Conservation (phyloP, 306 rosid species). For the Lathyrus oleraceus region DNA sequence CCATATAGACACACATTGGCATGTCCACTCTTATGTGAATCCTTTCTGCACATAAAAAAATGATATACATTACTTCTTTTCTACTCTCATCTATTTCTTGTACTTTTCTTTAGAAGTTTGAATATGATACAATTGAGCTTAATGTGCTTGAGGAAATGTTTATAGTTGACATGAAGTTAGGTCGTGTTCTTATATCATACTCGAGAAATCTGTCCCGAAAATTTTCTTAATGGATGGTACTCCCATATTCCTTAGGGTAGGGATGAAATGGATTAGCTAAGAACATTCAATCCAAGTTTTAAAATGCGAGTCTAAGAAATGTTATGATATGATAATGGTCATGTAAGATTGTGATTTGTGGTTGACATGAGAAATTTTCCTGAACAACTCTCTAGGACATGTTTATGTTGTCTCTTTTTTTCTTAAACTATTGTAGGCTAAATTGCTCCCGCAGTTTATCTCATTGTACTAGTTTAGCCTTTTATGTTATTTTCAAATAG, state of each 20-base stretch:
- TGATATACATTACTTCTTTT: background rate
- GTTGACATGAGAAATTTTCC: background rate
- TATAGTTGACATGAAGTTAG: background rate
- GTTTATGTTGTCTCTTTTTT: background rate
- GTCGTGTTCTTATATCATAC: background rate
- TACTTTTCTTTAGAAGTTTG: background rate
- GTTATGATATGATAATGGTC: background rate
- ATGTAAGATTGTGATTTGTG: constrained; percentile 7
- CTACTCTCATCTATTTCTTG: background rate
- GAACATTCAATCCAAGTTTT: background rate
- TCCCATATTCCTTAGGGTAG: background rate
- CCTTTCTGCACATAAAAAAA: constrained; percentile 3
- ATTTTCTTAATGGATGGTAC: background rate
- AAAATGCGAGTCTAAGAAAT: background rate
- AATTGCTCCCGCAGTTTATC: too few relatives aligned
- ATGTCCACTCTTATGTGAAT: background rate
- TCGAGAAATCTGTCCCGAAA: background rate
- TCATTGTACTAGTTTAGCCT: too few relatives aligned
- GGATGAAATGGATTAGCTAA: background rate
- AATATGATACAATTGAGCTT: constrained; percentile 20
- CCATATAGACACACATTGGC: background rate
- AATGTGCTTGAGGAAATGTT: background rate
- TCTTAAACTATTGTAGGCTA: background rate
- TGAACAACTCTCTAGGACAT: background rate
- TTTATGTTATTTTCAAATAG: too few relatives aligned